phyloP scores from a whole-genome alignment of 1,284 basidiomycete genomes.

The Bjerkandera adusta region DNA sequence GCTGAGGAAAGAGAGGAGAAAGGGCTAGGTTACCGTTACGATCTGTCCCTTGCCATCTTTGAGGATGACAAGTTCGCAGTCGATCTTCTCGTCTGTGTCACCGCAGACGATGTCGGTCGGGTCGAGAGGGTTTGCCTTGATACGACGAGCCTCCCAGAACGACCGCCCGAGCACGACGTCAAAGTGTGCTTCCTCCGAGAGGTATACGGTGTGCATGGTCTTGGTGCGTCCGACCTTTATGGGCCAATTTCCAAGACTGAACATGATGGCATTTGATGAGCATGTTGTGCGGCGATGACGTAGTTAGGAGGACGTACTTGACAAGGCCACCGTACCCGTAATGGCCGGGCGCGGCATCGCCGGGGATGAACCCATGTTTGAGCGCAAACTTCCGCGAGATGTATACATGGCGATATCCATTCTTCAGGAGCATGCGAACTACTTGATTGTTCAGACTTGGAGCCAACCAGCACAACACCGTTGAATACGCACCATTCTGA shows the following conservation, averaged over 20 bases:
- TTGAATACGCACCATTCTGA: conserved; percentile 70
- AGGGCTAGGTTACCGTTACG: conserved; percentile 86
- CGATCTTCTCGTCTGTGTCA: conserved; percentile 93
- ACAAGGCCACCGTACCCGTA: conserved; percentile 87
- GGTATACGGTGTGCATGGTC: conserved; percentile 57
- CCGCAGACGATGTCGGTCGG: conserved; percentile 90
- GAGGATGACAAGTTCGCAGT: conserved; percentile 89
- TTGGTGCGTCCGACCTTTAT: conserved; percentile 53
- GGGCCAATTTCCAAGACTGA: conserved; percentile 74
- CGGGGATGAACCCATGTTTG: conserved; percentile 86
- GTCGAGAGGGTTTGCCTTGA: conserved; percentile 81
- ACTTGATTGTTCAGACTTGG: conserved; percentile 10
- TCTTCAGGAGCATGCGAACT: conserved; percentile 93
- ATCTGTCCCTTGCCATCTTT: conserved; percentile 86
- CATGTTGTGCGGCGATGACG: conserved; percentile 3
- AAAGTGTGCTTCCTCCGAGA: conserved; percentile 95
- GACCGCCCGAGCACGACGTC: conserved; percentile 93
- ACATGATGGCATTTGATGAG: background rate
- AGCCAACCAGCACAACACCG: too few relatives aligned
- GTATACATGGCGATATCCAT: conserved; percentile 94
- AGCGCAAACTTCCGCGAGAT: conserved; percentile 93
- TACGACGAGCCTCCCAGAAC: conserved; percentile 90
- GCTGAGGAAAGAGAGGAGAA: too few relatives aligned
- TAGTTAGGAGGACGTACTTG: conserved; percentile 40
- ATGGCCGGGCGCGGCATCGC: conserved; percentile 76